phyloP scores from a whole-genome alignment of 2,329 filamentous ascomycete species.

The Nemania sp. region DNA sequence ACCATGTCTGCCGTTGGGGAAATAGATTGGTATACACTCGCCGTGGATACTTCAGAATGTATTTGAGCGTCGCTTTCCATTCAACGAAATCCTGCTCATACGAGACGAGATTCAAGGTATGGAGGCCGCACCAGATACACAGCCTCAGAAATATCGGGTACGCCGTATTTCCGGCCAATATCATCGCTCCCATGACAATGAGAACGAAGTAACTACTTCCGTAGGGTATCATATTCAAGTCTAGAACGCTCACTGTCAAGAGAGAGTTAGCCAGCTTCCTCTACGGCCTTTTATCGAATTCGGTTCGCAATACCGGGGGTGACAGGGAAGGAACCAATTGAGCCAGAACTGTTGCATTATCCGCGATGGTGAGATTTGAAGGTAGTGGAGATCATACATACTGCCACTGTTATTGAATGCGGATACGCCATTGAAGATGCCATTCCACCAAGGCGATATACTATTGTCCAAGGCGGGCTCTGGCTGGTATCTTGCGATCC shows the following conservation, averaged over 20 bases:
- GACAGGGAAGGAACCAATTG: not conserved
- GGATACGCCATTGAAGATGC: constrained; percentile 68
- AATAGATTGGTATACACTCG: constrained; percentile 68
- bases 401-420: constrained; percentile 74
- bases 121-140: constrained; percentile 58
- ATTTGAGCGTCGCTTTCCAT: constrained; percentile 56
- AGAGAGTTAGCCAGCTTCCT: not conserved
- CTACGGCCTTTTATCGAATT: not conserved
- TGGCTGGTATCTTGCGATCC: constrained; percentile 58
- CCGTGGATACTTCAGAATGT: constrained; percentile 60
- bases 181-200: constrained; percentile 59
- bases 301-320: not conserved
- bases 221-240: constrained; percentile 68
- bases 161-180: constrained; percentile 68
- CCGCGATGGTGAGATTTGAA: not conserved
- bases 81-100: constrained; percentile 43
- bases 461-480: constrained; percentile 57
- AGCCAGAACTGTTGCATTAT: not conserved
- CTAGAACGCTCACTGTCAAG: constrained; percentile 59
- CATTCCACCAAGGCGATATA: constrained; percentile 69
- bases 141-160: constrained; percentile 68
- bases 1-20: constrained; percentile 66
- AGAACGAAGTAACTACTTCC: constrained; percentile 56
- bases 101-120: constrained; percentile 47
- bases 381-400: constrained; percentile 11